Evolutionary conservation across 768 basidiomycete species (phyloP), one percentile per base, ranked within the genome.

Genomic region (Rhodotorula graminis): DNA sequence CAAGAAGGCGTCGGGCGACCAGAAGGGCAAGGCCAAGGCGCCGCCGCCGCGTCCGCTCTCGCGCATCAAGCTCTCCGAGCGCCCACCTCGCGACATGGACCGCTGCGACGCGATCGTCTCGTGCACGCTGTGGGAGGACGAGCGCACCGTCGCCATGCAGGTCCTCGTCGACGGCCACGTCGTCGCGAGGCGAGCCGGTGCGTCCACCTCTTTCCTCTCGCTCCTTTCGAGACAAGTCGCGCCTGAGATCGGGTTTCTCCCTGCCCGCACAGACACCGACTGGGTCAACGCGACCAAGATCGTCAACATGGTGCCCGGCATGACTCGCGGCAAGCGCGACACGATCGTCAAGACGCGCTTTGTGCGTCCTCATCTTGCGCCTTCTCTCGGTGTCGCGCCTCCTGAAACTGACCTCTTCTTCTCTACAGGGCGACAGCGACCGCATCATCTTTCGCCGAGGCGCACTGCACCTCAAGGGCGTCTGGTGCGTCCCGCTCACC

Each of bases 221-320:
- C 44, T 37, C 37, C 37, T n/a, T n/a, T n/a, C n/a, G n/a, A n/a
- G n/a, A n/a, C n/a, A n/a, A n/a, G n/a, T n/a, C n/a, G n/a, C n/a
- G n/a, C n/a, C n/a, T n/a, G n/a, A n/a, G n/a, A n/a, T n/a, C n/a
- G n/a, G n/a, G n/a, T n/a, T 44, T 29, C 18, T 21, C 25, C 11
- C 50, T 16, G 21, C 19, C 0, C 21, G 3, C 23, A 33, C 64
- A 71, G 74, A 75, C 62, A 70, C 56, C 58, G 59, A 67, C 68
- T 67, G 61, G 59, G 53, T 75, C 68, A 75, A 75, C 49, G 60
- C 65, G 53, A 75, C 74, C 19, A 75, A 75, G 65, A 47, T 71
- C 33, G 56, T 75, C 37, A 75, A 75, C 59, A 67, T 67, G 31
- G 61, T 47, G 40, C 6, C 12, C 8, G 62, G 59, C 25, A 15